These are phyloP conservation scores for Pelargonium citronellum DNA, from an alignment of 441 rosid genomes.

Conservation along the genomic window DNA sequence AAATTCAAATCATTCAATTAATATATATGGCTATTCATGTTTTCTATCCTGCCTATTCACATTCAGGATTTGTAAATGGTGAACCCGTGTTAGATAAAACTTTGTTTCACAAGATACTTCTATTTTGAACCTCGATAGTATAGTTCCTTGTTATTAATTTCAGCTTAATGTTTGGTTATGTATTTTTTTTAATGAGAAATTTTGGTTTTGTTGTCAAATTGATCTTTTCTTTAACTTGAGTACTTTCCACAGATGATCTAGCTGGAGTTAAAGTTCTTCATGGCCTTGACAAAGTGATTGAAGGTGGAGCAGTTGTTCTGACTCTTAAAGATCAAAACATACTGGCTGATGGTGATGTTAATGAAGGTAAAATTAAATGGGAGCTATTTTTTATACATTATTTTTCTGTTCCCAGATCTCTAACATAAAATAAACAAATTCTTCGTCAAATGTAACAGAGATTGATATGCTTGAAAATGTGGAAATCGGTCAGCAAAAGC, in stretches of 20 bases:
- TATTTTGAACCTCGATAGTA: neutral
- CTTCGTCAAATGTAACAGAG: constrained; percentile 50
- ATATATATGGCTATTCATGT: neutral
- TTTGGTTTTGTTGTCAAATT: constrained; percentile 7
- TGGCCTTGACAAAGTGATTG: constrained; percentile 89
- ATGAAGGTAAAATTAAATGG: constrained; percentile 55
- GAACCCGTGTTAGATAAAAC: too few relatives aligned
- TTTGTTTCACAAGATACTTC: too few relatives aligned
- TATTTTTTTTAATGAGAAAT: constrained; percentile 10
- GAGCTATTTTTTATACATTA: constrained; percentile 6
- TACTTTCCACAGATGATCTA: constrained; percentile 52
- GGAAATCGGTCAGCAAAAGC: constrained; percentile 97
- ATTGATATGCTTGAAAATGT: constrained; percentile 95
- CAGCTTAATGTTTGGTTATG: constrained; percentile 13
- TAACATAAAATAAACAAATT: constrained; percentile 23
- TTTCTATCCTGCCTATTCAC: neutral
- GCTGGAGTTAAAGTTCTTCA: constrained; percentile 87
- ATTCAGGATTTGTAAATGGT: neutral
- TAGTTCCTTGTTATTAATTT: constrained; percentile 11
- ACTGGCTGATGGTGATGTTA: constrained; percentile 76
- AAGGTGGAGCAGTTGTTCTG: constrained; percentile 94
- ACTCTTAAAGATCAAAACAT: constrained; percentile 90
- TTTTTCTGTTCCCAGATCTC: neutral
- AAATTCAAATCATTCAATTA: neutral
- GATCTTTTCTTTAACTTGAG: constrained; percentile 16